phyloP scores from a whole-genome alignment of 1,284 basidiomycete species.

The Trichosporon ovoides region DNA sequence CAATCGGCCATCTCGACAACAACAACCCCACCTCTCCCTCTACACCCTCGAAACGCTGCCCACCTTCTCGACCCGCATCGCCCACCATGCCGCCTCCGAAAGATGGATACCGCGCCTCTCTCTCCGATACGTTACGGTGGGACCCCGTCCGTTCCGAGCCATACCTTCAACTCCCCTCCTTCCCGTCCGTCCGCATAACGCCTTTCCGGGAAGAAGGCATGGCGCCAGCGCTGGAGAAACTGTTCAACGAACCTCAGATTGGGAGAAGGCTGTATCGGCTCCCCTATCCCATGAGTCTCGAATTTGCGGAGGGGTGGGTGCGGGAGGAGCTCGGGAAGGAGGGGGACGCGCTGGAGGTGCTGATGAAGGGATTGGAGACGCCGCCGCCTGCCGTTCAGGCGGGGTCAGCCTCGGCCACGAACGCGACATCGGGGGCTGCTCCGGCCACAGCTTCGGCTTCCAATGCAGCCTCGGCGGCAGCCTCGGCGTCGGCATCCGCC shows the following conservation, averaged over 20 bases:
- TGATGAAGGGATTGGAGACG: too few species aligned
- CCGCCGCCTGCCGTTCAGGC: too few species aligned
- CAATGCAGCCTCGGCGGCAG: too few species aligned
- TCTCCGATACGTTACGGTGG: constrained; percentile 19
- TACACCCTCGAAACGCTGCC: not conserved
- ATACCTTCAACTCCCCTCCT: constrained; percentile 27
- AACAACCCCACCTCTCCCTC: too few species aligned
- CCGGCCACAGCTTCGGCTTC: too few species aligned
- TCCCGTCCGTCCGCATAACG: constrained; percentile 21
- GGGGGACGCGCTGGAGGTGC: too few species aligned
- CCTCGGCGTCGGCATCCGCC: too few species aligned
- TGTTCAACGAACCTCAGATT: constrained; percentile 25
- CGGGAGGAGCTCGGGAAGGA: constrained; percentile 4
- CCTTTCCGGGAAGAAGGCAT: constrained; percentile 20
- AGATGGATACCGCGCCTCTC: constrained; percentile 2
- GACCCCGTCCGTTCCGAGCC: constrained; percentile 22
- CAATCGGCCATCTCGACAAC: too few species aligned
- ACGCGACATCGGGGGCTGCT: too few species aligned
- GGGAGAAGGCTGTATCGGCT: constrained; percentile 20
- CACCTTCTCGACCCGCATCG: too few species aligned
- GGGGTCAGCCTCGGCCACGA: too few species aligned
- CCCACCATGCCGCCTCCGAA: not conserved
- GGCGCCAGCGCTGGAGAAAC: constrained; percentile 20
- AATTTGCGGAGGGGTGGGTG: constrained; percentile 15
- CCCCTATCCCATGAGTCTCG: constrained; percentile 22